A percentile compares a stretch with the other conserved stretches of the same genome.
These are phyloP conservation scores for Naematelia aurantialba DNA, from an alignment of 768 basidiomycete genomes.

Conservation along the genomic window DNA sequence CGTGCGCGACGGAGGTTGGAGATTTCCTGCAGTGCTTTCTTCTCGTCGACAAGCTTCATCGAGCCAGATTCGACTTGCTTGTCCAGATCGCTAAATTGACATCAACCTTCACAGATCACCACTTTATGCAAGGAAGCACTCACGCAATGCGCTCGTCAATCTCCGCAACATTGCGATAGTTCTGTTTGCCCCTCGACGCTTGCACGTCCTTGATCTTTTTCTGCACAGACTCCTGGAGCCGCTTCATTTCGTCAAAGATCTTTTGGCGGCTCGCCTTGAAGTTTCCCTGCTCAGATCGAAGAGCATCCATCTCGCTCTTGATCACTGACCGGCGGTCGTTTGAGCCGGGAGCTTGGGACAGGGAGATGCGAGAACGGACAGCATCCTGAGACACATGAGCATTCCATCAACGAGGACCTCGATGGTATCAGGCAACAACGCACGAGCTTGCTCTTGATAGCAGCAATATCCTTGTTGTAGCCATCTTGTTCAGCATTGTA, in stretches of 20 bases:
- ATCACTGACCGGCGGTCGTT: slow-evolving; percentile 71
- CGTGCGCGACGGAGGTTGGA: slow-evolving; percentile 66
- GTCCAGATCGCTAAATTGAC: slow-evolving; percentile 71
- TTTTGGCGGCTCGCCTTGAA: slow-evolving; percentile 61
- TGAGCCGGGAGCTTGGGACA: slow-evolving; percentile 45
- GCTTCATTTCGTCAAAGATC: slow-evolving; percentile 71
- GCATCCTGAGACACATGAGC: slow-evolving; percentile 33
- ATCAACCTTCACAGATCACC: no score
- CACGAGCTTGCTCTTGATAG: slow-evolving; percentile 72
- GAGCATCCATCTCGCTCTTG: slow-evolving; percentile 71
- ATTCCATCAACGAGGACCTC: neutral
- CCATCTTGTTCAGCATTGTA: slow-evolving; percentile 81
- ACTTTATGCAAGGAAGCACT: slow-evolving; percentile 35
- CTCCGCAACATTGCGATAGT: slow-evolving; percentile 77
- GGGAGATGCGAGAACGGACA: slow-evolving; percentile 38
- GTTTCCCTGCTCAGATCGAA: slow-evolving; percentile 73
- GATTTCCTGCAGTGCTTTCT: slow-evolving; percentile 89
- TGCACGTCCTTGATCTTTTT: slow-evolving; percentile 91
- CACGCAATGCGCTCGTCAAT: slow-evolving; percentile 84
- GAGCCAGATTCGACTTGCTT: slow-evolving; percentile 86
- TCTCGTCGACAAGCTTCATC: slow-evolving; percentile 92
- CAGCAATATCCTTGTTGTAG: slow-evolving; percentile 78
- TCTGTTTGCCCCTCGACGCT: slow-evolving; percentile 68
- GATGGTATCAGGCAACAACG: slow-evolving; percentile 47
- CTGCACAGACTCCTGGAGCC: slow-evolving; percentile 68